Conservation (phyloP, 768 basidiomycete species). For the Flagelloscypha sp. region DNA sequence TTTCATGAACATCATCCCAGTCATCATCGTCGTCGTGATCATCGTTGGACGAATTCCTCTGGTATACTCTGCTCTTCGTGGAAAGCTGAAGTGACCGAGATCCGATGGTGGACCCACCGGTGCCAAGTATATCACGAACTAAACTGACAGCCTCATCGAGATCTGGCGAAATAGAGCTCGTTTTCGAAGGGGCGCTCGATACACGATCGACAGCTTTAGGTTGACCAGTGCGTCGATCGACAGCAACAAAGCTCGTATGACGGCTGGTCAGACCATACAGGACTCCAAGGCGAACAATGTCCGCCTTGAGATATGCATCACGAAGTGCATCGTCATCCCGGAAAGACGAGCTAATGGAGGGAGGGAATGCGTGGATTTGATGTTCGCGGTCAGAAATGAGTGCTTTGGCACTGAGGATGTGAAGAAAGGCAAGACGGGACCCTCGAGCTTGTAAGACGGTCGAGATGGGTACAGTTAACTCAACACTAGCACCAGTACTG, state of each 20-base stretch:
- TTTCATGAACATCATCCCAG: not conserved
- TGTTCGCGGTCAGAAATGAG: too few relatives aligned
- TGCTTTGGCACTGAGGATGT: too few relatives aligned
- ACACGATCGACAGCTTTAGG: not conserved
- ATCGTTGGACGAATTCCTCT: not conserved
- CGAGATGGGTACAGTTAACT: conserved; percentile 24
- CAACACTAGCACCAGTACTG: conserved; percentile 22
- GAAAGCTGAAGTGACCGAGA: not conserved
- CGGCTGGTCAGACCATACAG: conserved; percentile 43
- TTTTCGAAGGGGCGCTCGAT: too few relatives aligned
- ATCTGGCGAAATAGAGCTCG: too few relatives aligned
- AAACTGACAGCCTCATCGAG: too few relatives aligned
- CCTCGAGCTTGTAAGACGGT: too few relatives aligned
- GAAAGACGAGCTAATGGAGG: too few relatives aligned
- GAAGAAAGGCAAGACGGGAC: too few relatives aligned
- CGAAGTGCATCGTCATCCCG: conserved; percentile 18
- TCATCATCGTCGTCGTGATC: not conserved
- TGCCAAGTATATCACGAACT: not conserved
- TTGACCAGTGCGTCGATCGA: conserved; percentile 25
- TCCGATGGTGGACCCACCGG: not conserved
- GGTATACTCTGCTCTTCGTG: not conserved
- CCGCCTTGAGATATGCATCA: conserved; percentile 31
- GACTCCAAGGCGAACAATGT: conserved; percentile 42
- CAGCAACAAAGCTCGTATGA: conserved; percentile 50
- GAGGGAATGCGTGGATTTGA: too few relatives aligned